Evolutionary conservation across 805 yeast species (phyloP).

Genomic region (Komagataella phaffii): DNA sequence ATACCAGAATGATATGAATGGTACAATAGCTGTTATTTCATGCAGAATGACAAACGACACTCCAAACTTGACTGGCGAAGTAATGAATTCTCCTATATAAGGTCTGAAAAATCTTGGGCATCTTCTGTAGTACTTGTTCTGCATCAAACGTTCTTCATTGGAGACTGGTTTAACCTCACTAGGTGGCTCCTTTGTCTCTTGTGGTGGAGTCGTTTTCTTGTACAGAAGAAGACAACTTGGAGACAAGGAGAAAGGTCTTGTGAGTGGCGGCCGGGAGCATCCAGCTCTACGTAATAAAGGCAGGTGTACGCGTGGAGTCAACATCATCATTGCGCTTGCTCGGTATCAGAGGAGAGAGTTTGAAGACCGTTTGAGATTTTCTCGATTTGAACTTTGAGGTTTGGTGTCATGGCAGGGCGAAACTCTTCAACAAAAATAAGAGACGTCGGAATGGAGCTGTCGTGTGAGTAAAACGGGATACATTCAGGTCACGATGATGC

Average conservation of each 20-base stretch:
- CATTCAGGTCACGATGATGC: too few species aligned
- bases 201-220: neutral
- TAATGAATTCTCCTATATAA: constrained; percentile 15
- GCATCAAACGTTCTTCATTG: constrained; percentile 10
- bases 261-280: neutral
- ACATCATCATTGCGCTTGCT: neutral
- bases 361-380: neutral
- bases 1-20: constrained; percentile 38
- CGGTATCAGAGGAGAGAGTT: neutral
- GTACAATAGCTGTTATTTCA: constrained; percentile 39
- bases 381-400: neutral
- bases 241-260: neutral
- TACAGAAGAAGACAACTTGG: neutral
- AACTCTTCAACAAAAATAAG: neutral
- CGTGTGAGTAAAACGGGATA: too few species aligned
- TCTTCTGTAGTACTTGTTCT: constrained; percentile 16
- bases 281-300: neutral
- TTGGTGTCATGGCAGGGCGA: too few species aligned
- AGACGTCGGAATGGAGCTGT: neutral
- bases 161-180: neutral
- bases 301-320: neutral
- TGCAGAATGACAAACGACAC: constrained; percentile 35
- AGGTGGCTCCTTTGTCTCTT: neutral
- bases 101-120: constrained; percentile 18
- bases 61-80: constrained; percentile 22